Conservation (phyloP, 495 filamentous ascomycete genomes). For the Astrothelium macrocarpum region DNA sequence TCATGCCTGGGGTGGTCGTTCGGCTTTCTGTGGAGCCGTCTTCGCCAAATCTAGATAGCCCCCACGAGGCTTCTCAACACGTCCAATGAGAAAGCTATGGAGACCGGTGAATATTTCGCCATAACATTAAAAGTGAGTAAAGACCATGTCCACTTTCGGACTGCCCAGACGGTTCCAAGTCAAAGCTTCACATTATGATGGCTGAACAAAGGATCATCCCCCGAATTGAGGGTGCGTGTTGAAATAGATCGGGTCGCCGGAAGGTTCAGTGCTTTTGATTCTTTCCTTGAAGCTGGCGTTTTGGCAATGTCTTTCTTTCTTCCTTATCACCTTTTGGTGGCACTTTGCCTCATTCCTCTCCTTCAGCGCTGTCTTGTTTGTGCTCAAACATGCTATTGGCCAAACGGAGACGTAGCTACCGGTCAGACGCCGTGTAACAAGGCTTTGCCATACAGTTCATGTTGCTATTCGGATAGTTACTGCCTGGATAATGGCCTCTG, state of each 20-base stretch:
- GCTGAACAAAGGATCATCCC: neutral
- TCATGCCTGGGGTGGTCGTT: too few species aligned
- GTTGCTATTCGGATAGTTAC: constrained; percentile 2
- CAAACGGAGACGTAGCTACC: neutral
- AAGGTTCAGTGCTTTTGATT: neutral
- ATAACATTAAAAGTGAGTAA: neutral
- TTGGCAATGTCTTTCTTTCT: neutral
- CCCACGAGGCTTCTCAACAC: neutral
- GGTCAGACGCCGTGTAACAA: neutral
- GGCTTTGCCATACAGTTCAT: neutral
- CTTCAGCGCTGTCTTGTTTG: neutral
- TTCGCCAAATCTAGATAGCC: neutral
- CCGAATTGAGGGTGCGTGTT: neutral
- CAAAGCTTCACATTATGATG: neutral
- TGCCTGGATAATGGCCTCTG: constrained; percentile 2
- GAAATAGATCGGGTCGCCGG: neutral
- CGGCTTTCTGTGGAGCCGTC: too few species aligned
- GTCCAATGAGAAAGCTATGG: neutral
- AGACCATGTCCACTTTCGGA: neutral
- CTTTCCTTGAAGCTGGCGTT: neutral
- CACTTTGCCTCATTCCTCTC: neutral
- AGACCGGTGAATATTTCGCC: neutral
- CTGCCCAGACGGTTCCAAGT: neutral
- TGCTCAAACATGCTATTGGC: neutral
- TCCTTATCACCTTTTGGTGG: neutral